Evolutionary conservation across 2,329 filamentous ascomycete genomes (phyloP), one percentile per base, ranked within the genome.

Genomic region (Aspergillus niger): DNA sequence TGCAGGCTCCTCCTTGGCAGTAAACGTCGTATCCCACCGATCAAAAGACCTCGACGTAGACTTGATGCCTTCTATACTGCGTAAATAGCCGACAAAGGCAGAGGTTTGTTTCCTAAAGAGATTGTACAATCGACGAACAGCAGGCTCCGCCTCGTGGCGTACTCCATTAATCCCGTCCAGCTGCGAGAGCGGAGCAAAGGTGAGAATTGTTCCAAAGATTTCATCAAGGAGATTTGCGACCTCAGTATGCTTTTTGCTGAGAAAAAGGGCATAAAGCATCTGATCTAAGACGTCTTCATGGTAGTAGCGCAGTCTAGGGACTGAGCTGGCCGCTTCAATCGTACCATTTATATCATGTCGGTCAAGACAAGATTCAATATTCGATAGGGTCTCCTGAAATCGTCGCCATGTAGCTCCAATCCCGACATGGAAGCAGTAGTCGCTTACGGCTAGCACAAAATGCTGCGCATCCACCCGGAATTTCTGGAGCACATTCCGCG

Each of bases 351-450:
- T 76, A 17, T 81, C 80, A 1, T 80, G 79, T 1, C 69, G 75
- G 13, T 79, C 76, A 0, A 94, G 77, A 17, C 81, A 80, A 2
- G 69, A 70, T 73, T 94, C 85, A 13, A 95, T 81, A 8, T 79
- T 80, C 26, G 86, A 80, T 0, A 97, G 79, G 65, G 86, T 89
- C 0, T 71, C 71, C 52, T 90, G 85, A 62, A 97, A 94, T 0
- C 80, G 79, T 22, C 78, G 79, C 93, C 94, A 98, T 0, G 89
- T 86, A 15, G 83, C 81, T 7, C 84, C 84, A 54, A 98, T 88
- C 1, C 89, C 92, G 0, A 87, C 85, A 60, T 94, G 91, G 64
- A 96, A 89, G 68, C 93, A 90, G 70, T 97, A 95, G 1, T 88
- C 85, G 41, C 87, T 85, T 0, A 97, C 76, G 8, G 85, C 85